Evolutionary conservation across 192 early-diverging fungal genomes (phyloP), one percentile per base, ranked within the genome.

Genomic region (Chytriomyces sp.): DNA sequence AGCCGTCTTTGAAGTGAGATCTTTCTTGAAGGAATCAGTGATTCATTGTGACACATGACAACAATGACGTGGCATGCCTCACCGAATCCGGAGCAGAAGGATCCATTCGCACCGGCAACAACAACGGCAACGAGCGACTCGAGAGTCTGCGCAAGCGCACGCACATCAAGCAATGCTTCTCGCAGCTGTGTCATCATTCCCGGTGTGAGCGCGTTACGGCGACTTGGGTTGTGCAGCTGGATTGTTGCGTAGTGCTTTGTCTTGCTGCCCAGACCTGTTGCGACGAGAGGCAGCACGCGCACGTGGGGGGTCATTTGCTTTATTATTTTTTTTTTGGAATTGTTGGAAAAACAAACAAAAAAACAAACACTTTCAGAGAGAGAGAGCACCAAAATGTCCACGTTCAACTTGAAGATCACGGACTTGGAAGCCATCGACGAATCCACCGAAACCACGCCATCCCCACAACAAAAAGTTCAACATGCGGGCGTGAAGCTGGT

Each of bases 81-180:
- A 81, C 77, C 80, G 67, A 81, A 79, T 1, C 80, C 80, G 44
- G 77, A 78, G 50, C 80, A 79, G 50, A 81, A 81, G 7, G 76
- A 18, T 10, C 50, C 44, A 5, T 48, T 45, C 6, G 35, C 62
- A 20, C 80, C 80, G 5, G 65, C 63, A 23, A 81, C 10, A 23
- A 81, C 68, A 18, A 81, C 77, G 10, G 67, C 79, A 5, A 65
- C 67, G 45, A 81, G 80, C 13, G 78, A 7, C 13, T 23, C 49
- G 23, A 48, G 35, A 50, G 18, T 24, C 23, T 24, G 13, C 10
- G 47, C 45, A 18, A 8, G 26, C 7, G 20, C 46, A 10, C 8
- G 10, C 10, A 73, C 24, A 5, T 20, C 20, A 46, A 20, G 20
- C 10, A 80, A n/a, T 16, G 59, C 72, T n/a, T 61, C 50, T 5